Conservation (phyloP, 1,284 basidiomycete species). For the Waitea zeae region DNA sequence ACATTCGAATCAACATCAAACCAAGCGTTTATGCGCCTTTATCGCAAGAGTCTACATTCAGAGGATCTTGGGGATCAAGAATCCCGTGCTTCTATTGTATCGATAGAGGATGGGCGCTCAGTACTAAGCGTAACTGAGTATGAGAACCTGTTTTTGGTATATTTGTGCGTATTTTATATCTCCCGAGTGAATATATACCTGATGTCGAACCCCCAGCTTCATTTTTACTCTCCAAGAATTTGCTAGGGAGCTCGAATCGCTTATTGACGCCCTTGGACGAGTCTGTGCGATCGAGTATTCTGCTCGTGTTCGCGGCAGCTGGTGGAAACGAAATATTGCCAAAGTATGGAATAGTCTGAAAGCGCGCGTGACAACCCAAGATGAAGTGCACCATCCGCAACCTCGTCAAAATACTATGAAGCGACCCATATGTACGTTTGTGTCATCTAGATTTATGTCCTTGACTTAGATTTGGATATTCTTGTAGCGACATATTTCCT, state of each 20-base stretch:
- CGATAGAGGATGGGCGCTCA: slow-evolving; percentile 19
- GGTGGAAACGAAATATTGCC: slow-evolving; percentile 20
- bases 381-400: no score
- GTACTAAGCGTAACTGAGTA: slow-evolving; percentile 23
- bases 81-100: slow-evolving; percentile 16
- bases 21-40: slow-evolving; percentile 63
- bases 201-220: slow-evolving; percentile 34
- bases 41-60: slow-evolving; percentile 25
- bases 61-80: slow-evolving; percentile 18
- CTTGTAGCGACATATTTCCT: slow-evolving; percentile 42
- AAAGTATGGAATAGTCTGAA: neutral
- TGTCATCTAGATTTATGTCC: neutral
- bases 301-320: slow-evolving; percentile 19
- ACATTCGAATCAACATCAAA: slow-evolving; percentile 73
- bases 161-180: slow-evolving; percentile 47
- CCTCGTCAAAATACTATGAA: no score
- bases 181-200: neutral
- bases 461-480: slow-evolving; percentile 2
- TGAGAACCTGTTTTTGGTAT: slow-evolving; percentile 72
- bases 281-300: slow-evolving; percentile 47
- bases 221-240: slow-evolving; percentile 92
- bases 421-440: slow-evolving; percentile 12
- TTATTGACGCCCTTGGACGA: slow-evolving; percentile 68
- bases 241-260: slow-evolving; percentile 59
- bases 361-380: no score